phyloP scores from a whole-genome alignment of 768 basidiomycete genomes.

The Phlegmacium glaucopus region DNA sequence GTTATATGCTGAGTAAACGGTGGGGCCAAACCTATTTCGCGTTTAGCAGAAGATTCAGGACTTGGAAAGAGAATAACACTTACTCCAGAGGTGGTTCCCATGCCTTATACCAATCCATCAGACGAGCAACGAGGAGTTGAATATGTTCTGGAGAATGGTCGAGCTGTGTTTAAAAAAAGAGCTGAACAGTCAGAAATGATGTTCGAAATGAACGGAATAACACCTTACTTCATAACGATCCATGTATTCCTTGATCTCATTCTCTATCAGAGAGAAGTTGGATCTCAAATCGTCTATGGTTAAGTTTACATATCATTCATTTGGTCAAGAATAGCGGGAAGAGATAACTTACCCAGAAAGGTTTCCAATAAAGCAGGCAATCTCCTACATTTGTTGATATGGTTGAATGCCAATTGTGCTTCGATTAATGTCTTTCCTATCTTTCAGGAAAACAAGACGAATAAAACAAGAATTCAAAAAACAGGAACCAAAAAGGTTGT shows the following conservation, averaged over 20 bases:
- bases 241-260: conserved; percentile 61
- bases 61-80: conserved; percentile 20
- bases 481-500: neutral
- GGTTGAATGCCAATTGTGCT: conserved; percentile 54
- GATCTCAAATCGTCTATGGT: conserved; percentile 65
- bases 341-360: conserved; percentile 55
- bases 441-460: conserved; percentile 2
- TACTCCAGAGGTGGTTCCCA: conserved; percentile 71
- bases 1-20: conserved; percentile 58
- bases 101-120: conserved; percentile 71
- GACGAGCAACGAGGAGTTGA: conserved; percentile 49
- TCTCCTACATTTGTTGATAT: conserved; percentile 55
- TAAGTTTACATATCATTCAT: too few species aligned
- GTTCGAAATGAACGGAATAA: neutral
- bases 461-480: neutral
- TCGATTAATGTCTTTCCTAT: conserved; percentile 40
- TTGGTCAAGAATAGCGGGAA: neutral
- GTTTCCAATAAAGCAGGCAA: conserved; percentile 64
- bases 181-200: neutral
- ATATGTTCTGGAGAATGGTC: conserved; percentile 47
- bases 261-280: conserved; percentile 53
- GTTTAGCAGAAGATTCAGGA: conserved; percentile 5
- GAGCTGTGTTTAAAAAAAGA: too few species aligned
- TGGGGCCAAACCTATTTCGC: conserved; percentile 52
- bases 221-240: conserved; percentile 54